Base-by-base conservation (phyloP, 2,329 filamentous ascomycete genomes). In the Botrytis galanthina region DNA sequence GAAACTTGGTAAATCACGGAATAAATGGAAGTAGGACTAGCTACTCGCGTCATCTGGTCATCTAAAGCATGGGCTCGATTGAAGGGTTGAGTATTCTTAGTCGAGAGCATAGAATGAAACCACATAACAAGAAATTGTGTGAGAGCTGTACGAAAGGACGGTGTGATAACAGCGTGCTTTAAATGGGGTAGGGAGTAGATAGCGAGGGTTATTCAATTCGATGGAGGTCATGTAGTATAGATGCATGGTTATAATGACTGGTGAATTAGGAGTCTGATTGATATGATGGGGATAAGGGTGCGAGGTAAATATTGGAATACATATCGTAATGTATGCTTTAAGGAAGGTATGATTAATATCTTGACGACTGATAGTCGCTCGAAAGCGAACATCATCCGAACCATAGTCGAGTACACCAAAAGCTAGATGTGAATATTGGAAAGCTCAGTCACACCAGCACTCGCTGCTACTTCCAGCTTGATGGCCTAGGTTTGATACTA, bases 111-210 rank as follows among this genome's bases (percentile, higher is more conserved):
- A 75, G 35, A 46, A 20, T 29, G 9, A 64, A 72, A 64, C 79
- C 77, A 70, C 78, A 80, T 64, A 68, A 76, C 42, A 78, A 63
- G 5, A 67, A 74, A 57, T 64, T 77, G 10, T 79, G 78, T 72
- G 77, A 79, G 54, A 76, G 78, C 29, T 79, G 76, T 70, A 78
- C 73, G 48, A 46, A 57, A 32, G 75, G 75, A 26, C 0, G 20
- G 44, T 46, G 26, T 48, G 20, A 4, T 48, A 26, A 22, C 9
- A 22, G 46, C 3, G 8, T 10, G 8, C 46, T 48, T 48, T 10
- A 4, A 48, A 26, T 26, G 46, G 1, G 14, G 5, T 7, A 26
- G 44, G 20, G 26, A 29, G 7, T 32, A 22, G 39, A 46, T 3
- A 18, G 22, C 6, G 2, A 14, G 61, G n/a, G 7, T n/a, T 4